Conservation (phyloP, 352 stramenopile genomes). For the Globisporangium uncinulatum region DNA sequence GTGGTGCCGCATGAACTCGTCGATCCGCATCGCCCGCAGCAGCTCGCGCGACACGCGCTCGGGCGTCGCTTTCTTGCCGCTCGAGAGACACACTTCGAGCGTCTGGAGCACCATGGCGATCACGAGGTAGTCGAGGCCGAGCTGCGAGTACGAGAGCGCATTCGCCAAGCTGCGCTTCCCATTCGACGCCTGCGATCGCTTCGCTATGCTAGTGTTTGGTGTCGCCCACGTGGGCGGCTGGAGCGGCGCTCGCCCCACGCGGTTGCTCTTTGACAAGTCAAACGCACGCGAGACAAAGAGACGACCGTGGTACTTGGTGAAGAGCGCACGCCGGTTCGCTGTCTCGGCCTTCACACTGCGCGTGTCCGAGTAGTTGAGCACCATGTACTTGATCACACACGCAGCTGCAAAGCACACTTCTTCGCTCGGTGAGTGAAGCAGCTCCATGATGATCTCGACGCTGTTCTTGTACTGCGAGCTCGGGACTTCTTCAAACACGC, state of each 20-base stretch:
- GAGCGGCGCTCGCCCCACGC: slow-evolving; percentile 43
- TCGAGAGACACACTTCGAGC: slow-evolving; percentile 80
- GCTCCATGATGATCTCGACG: slow-evolving; percentile 83
- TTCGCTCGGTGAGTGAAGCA: slow-evolving; percentile 80
- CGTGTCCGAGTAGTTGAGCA: slow-evolving; percentile 87
- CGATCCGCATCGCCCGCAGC: slow-evolving; percentile 77
- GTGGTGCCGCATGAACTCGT: slow-evolving; percentile 84
- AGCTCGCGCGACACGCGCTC: slow-evolving; percentile 70
- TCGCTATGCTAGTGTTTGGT: background rate
- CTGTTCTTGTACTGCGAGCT: slow-evolving; percentile 84
- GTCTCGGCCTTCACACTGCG: slow-evolving; percentile 82
- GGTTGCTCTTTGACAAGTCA: slow-evolving; percentile 72
- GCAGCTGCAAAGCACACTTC: slow-evolving; percentile 82
- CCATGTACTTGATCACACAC: slow-evolving; percentile 86
- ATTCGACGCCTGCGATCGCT: slow-evolving; percentile 28
- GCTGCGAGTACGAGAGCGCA: slow-evolving; percentile 71
- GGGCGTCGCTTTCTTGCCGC: slow-evolving; percentile 79
- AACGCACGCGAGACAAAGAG: slow-evolving; percentile 81
- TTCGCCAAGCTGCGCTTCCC: slow-evolving; percentile 73
- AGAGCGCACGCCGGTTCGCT: slow-evolving; percentile 76
- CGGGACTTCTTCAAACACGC: slow-evolving; percentile 81
- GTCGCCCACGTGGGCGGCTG: slow-evolving; percentile 22
- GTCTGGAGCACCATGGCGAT: slow-evolving; percentile 73
- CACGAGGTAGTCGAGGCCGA: slow-evolving; percentile 79
- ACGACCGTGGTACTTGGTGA: slow-evolving; percentile 79